phyloP scores from a whole-genome alignment of 768 basidiomycete species.

The Lenzites betulinus region DNA sequence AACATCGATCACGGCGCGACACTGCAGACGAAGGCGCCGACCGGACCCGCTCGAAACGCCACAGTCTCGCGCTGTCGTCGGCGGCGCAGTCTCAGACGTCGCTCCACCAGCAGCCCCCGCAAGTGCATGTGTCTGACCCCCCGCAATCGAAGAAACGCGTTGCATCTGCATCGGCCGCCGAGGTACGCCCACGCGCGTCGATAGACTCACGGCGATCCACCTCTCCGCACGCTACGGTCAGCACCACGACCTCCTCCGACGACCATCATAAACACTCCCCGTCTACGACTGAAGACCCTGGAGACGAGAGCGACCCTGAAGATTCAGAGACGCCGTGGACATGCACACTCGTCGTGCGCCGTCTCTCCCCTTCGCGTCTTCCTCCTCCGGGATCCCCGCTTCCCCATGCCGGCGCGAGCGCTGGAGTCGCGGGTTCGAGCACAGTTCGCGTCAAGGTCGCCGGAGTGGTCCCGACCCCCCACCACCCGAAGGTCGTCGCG shows the following conservation, averaged over 20 bases:
- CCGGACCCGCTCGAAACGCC: conserved; percentile 9
- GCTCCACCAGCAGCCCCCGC: conserved; percentile 13
- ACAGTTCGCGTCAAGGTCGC: conserved; percentile 64
- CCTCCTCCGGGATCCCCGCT: conserved; percentile 11
- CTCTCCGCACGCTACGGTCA: conserved; percentile 24
- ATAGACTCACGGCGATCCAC: conserved; percentile 26
- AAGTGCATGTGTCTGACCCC: conserved; percentile 2
- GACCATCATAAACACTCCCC: conserved; percentile 14
- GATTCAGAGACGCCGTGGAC: conserved; percentile 97
- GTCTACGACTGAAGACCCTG: conserved; percentile 45
- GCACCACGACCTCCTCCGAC: conserved; percentile 20
- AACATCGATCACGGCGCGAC: conserved; percentile 28
- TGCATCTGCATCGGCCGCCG: conserved; percentile 18
- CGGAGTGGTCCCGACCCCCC: conserved; percentile 87
- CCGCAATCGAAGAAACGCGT: conserved; percentile 13
- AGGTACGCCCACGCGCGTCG: conserved; percentile 9
- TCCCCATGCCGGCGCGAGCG: conserved; percentile 3
- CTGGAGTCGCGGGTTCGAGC: conserved; percentile 15
- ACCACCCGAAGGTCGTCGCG: conserved; percentile 93
- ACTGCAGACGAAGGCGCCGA: conserved; percentile 23
- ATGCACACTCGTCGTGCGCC: conserved; percentile 74
- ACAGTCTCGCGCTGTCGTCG: conserved; percentile 20
- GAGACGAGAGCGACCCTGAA: conserved; percentile 89
- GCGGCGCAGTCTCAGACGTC: conserved; percentile 25
- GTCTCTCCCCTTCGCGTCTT: conserved; percentile 31